Evolutionary conservation across 768 basidiomycete species (phyloP), one percentile per base, ranked within the genome.

Genomic region (Mycena indigotica): DNA sequence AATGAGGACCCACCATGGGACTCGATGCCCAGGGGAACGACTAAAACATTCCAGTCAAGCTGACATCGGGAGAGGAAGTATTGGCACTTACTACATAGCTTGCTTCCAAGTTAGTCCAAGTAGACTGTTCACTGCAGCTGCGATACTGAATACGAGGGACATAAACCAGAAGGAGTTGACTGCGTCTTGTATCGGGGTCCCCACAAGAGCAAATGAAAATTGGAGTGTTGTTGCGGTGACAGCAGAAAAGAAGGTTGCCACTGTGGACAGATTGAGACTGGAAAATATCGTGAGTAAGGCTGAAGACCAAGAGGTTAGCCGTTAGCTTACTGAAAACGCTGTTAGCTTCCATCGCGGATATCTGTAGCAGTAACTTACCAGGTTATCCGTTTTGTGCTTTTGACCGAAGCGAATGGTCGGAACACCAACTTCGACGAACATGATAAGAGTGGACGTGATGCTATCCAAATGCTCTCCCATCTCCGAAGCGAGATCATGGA

Each of bases 1-100:
- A 63, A 92, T 91, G 55, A 89, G 72, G 41, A 89, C 87, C 87
- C 88, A 89, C 88, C 88, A 89, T 1, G 88, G 88, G 40, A 89
- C 87, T 52, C 86, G 84, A 69, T 89, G 83, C 8, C 86, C 84
- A 19, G 88, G 88, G 32, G 87, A 88, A 53, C 88, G 88, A 67
- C 88, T 89, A 50, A 51, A 54, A 45, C 54, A n/a, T n/a, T n/a
- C 12, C 41, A 46, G 24, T 28, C 52, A 21, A 23, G 32, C 15
- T 49, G 24, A 46, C 28, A 50, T 26, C 19, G 5, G 25, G 38
- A 17, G 25, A 29, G 49, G 29, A 53, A 4, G 52, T 60, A 54
- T 12, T n/a, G n/a, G n/a, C 24, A 82, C 87, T 62, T 72, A 89
- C 88, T 91, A 91, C 86, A 89, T 88, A 0, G 88, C 87, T 66